Evolutionary conservation across 306 rosid species (phyloP).

Genomic region (Cucumis cinereus): DNA sequence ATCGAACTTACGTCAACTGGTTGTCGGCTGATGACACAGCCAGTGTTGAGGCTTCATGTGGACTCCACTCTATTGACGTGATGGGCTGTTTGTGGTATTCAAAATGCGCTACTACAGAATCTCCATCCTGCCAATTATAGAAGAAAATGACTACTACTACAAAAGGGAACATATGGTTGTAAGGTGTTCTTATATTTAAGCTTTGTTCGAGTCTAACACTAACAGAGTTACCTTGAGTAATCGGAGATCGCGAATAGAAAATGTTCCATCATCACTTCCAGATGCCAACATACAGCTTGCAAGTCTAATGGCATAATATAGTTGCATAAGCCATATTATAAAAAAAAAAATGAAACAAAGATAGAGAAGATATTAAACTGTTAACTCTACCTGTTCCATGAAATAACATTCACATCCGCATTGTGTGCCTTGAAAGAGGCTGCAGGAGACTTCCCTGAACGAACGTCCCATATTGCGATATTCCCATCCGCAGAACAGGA

Average conservation of each 20-base stretch:
- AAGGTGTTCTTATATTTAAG: not conserved
- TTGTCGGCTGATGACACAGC: conserved; percentile 84
- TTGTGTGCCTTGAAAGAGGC: conserved; percentile 59
- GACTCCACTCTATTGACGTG: conserved; percentile 95
- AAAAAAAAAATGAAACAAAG: not conserved
- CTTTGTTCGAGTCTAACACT: not conserved
- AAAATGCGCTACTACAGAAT: conserved; percentile 78
- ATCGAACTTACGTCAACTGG: conserved; percentile 72
- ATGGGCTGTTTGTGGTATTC: conserved; percentile 79
- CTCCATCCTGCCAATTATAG: conserved; percentile 41
- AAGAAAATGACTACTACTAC: not conserved
- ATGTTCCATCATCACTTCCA: conserved; percentile 90
- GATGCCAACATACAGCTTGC: conserved; percentile 92
- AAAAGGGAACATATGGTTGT: not conserved
- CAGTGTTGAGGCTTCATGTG: conserved; percentile 84
- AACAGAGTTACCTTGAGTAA: conserved; percentile 42
- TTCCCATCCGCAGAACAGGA: conserved; percentile 81
- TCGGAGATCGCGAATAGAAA: conserved; percentile 91
- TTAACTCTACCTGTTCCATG: conserved; percentile 75
- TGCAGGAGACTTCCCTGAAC: conserved; percentile 52
- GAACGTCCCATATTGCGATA: conserved; percentile 83
- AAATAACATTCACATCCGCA: conserved; percentile 89
- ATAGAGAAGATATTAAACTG: conserved; percentile 2
- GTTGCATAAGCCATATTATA: not conserved
- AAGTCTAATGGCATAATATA: conserved; percentile 27